A percentile compares a stretch with the other conserved stretches of the same genome.
These are phyloP conservation scores for Penicillium alfredii DNA, from an alignment of 495 filamentous ascomycete species.

Conservation along the genomic window DNA sequence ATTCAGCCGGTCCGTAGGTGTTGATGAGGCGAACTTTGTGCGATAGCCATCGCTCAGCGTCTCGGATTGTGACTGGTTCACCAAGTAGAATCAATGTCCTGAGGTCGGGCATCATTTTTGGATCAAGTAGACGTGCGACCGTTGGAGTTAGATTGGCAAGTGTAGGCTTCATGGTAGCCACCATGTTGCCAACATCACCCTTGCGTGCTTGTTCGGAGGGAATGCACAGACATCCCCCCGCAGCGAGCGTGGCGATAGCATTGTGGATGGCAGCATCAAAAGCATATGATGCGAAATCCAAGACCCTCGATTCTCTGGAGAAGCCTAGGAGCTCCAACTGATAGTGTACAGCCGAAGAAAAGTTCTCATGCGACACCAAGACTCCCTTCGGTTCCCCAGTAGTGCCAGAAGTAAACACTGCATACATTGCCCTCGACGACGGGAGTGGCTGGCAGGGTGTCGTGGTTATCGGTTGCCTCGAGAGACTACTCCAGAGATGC, in stretches of 20 bases:
- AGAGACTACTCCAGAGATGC: too few relatives aligned
- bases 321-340: conserved; percentile 32
- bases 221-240: conserved; percentile 41
- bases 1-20: conserved; percentile 53
- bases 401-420: conserved; percentile 35
- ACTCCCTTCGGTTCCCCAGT: conserved; percentile 36
- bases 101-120: conserved; percentile 28
- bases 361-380: conserved; percentile 23
- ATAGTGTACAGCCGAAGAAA: conserved; percentile 16
- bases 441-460: conserved; percentile 1
- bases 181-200: conserved; percentile 29
- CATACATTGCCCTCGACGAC: conserved; percentile 18
- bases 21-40: conserved; percentile 40
- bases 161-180: conserved; percentile 31
- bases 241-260: conserved; percentile 34
- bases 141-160: conserved; percentile 38
- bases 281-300: conserved; percentile 40
- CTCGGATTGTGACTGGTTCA: conserved; percentile 36
- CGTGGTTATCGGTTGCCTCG: too few relatives aligned
- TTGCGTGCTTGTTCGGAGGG: conserved; percentile 34
- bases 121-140: conserved; percentile 31
- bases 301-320: conserved; percentile 19
- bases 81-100: conserved; percentile 32
- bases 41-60: conserved; percentile 42
- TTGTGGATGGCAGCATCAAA: conserved; percentile 40